phyloP scores from a whole-genome alignment of 1,139 yeast genomes.

The Sugiyamaella paludigena region DNA sequence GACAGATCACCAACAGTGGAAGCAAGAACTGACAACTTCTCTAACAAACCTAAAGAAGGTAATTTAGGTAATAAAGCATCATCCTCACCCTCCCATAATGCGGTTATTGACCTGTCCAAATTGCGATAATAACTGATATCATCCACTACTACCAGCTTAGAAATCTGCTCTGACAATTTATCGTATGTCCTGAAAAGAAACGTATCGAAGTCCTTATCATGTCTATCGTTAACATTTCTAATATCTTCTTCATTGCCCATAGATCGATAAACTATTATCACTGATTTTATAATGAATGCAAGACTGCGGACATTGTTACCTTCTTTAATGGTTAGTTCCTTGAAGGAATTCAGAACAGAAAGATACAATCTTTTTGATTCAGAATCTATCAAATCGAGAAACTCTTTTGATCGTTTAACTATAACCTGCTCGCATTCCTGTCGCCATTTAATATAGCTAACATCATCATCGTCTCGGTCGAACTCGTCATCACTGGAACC shows the following conservation, averaged over 20 bases:
- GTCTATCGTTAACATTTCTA: background rate
- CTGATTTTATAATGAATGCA: conserved; percentile 12
- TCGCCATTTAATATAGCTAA: conserved; percentile 19
- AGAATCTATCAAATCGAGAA: conserved; percentile 3
- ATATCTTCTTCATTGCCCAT: background rate
- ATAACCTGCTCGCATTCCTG: conserved; percentile 14
- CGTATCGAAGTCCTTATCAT: background rate
- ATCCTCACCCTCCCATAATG: conserved; percentile 1
- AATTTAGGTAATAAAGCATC: conserved; percentile 2
- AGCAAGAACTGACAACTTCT: background rate
- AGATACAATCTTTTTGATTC: conserved; percentile 8
- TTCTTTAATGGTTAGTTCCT: conserved; percentile 6
- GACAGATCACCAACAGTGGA: background rate
- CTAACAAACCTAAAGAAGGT: conserved; percentile 8
- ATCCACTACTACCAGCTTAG: background rate
- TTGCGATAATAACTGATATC: background rate
- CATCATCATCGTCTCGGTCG: conserved; percentile 16
- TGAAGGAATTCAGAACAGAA: conserved; percentile 7
- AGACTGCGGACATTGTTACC: conserved; percentile 10
- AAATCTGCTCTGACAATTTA: background rate
- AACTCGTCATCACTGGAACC: conserved; percentile 7
- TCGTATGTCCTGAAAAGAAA: background rate
- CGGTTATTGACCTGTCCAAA: background rate
- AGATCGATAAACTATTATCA: conserved; percentile 10
- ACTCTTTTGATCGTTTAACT: conserved; percentile 7